Evolutionary conservation across 2,329 filamentous ascomycete species (phyloP), one percentile per base, ranked within the genome.

Genomic region (Penicillium sumatraense): DNA sequence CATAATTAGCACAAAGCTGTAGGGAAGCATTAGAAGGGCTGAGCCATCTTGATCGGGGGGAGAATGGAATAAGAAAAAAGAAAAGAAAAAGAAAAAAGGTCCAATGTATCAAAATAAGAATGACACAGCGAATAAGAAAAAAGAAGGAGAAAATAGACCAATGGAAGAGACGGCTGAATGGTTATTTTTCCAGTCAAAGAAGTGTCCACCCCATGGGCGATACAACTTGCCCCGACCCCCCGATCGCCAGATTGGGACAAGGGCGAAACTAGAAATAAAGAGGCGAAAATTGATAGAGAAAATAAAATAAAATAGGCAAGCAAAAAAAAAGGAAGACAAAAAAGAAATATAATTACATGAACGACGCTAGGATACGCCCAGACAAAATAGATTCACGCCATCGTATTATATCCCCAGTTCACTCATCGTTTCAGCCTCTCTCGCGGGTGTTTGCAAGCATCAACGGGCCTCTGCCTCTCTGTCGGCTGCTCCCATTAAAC

Each of bases 391-490:
- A 36, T 44, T 49, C 38, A 55, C 46, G 31, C 51, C 49, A 58
- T 61, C 45, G 56, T 57, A 60, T 54, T 57, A 50, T 56, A 62
- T 54, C 29, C 54, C n/a, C 51, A 51, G 13, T 51, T 53, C 55
- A 59, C 58, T 56, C 61, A 57, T 51, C 62, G 61, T 64, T 64
- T 69, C 65, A 65, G 61, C 60, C 58, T 60, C 63, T 56, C 51
- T 45, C 8, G 49, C 63, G 60, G 57, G 48, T 53, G 51, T 62
- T 58, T 65, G 58, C 54, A 58, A 56, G 50, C 56, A 45, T 40
- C 29, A 44, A 41, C 33, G 33, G 27, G 35, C 31, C 33, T 49
- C 52, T 59, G 35, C 53, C 53, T 48, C n/a, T 16, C 27, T n/a
- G n/a, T n/a, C n/a, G n/a, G 26, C 14, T 35, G 31, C 35, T 44